Evolutionary conservation across 2,329 filamentous ascomycete genomes (phyloP), one percentile per base, ranked within the genome.

Genomic region (Diaporthe nobilis): DNA sequence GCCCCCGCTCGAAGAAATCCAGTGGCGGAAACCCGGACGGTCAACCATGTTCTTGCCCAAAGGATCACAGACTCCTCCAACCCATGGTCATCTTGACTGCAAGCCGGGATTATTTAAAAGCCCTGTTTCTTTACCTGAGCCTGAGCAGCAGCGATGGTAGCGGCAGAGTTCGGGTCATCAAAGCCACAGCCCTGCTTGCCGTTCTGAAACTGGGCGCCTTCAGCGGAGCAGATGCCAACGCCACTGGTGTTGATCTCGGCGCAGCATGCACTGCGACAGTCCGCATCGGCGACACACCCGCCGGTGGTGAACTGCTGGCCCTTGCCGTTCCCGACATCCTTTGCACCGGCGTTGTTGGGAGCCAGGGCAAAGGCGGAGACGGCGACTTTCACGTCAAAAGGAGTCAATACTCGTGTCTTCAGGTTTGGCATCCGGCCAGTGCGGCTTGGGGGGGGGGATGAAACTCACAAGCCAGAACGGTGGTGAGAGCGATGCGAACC

Each of bases 151-250:
- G 80, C 80, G 72, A 83, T 82, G 10, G 82, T 82, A 3, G 77
- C 73, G 1, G 75, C 76, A 12, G 82, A 76, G 71, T 83, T 81
- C 65, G 82, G 81, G 76, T 83, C 82, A 58, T 78, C 79, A 75
- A 83, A 83, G 74, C 79, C 78, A 76, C 82, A 83, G 57, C 82
- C 82, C n/a, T 78, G 77, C 81, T 83, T 83, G 73, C 82, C 82
- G 78, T 81, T 81, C 78, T 83, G 82, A 75, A 79, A 79, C 72
- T 79, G 76, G 6, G 82, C 82, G n/a, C 78, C 81, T 61, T 77
- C 79, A 74, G 79, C 81, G 31, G 81, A 82, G 80, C 82, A 83
- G 73, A 83, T 80, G 58, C 82, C 82, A 53, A 78, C 75, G n/a
- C 79, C 79, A 49, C 76, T 75, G 76, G 77, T 78, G 73, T 79